Base-by-base conservation (phyloP, 2,329 filamentous ascomycete genomes). In the Aureobasidium zeae region DNA sequence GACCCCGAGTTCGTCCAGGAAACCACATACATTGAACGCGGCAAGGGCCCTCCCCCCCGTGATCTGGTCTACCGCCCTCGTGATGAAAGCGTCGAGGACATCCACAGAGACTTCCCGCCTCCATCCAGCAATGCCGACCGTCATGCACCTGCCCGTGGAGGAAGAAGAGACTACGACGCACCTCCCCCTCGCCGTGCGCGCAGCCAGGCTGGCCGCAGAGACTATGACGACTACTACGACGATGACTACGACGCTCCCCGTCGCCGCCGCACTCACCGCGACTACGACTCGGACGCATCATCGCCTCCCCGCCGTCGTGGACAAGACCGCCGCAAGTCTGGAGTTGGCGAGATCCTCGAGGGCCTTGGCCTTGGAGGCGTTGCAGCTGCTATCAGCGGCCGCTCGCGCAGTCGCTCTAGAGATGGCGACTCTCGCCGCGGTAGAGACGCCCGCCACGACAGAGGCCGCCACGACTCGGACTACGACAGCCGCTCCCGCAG, bases 41-140 rank as follows among this genome's bases (percentile, higher is more conserved):
- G 63, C 49, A 66, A 63, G 43, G 61, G 58, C 49, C 57, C 61
- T 11, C 59, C 62, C 28, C 63, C 64, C 24, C 63, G 66, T 43
- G 69, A 71, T 50, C 63, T 72, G 42, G 68, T 70, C 56, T 70
- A 67, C 57, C 68, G 69, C 46, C 63, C 68, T 37, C 79, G 82
- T 51, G 81, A 88, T 59, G 81, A 86, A 56, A 87, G 81, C 61
- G 79, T 93, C 57, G 88, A 94, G 65, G 85, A 93, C 64, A 78
- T 93, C 48, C 77, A 78, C 51, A 79, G 86, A 52, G 84, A 93
- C 53, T 94, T 93, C 56, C 85, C 85, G 22, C 84, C 86, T 5
- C 81, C 80, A 5, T 78, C 56, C 58, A 48, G 36, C 30, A n/a
- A n/a, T n/a, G n/a, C n/a, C n/a, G 54, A 54, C 43, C 52, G 50